phyloP scores from a whole-genome alignment of 2,329 filamentous ascomycete species.

The Didymella glomerata region DNA sequence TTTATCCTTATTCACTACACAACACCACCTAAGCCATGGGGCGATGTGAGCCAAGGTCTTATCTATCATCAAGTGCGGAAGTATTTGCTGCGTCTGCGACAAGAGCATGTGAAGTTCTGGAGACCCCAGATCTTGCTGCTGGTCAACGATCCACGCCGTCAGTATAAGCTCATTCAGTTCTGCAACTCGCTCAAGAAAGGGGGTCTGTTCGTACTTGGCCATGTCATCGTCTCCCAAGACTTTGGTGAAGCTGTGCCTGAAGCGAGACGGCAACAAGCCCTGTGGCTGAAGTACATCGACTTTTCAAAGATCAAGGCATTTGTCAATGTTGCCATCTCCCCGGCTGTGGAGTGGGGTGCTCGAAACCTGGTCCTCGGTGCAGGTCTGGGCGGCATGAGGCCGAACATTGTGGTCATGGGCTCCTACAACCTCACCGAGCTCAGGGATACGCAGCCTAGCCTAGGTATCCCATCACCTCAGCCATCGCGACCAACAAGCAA shows the following conservation, averaged over 20 bases:
- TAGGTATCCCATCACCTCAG: constrained; percentile 63
- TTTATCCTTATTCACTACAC: constrained; percentile 88
- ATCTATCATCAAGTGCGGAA: constrained; percentile 91
- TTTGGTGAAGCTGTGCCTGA: constrained; percentile 82
- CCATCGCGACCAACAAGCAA: constrained; percentile 47
- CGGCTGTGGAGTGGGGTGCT: constrained; percentile 83
- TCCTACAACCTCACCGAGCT: constrained; percentile 84
- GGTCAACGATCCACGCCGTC: constrained; percentile 81
- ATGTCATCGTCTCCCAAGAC: constrained; percentile 86
- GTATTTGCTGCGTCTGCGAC: constrained; percentile 81
- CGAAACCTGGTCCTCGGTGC: constrained; percentile 83
- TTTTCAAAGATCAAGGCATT: constrained; percentile 89
- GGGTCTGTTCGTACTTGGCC: constrained; percentile 81
- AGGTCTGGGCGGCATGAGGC: constrained; percentile 85
- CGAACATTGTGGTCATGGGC: constrained; percentile 83
- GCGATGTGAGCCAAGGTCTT: constrained; percentile 86
- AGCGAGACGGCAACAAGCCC: constrained; percentile 78
- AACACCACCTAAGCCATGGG: constrained; percentile 86
- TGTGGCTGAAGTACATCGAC: constrained; percentile 88
- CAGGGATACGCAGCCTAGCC: constrained; percentile 65
- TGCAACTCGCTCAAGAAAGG: constrained; percentile 93
- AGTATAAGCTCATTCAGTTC: constrained; percentile 86
- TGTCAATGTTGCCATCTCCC: constrained; percentile 84
- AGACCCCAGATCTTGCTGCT: constrained; percentile 85
- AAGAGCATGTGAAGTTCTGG: constrained; percentile 95